These are phyloP conservation scores for Fagopyrum homotropicum DNA, from an alignment of 148 eudicot genomes.

Conservation along the genomic window DNA sequence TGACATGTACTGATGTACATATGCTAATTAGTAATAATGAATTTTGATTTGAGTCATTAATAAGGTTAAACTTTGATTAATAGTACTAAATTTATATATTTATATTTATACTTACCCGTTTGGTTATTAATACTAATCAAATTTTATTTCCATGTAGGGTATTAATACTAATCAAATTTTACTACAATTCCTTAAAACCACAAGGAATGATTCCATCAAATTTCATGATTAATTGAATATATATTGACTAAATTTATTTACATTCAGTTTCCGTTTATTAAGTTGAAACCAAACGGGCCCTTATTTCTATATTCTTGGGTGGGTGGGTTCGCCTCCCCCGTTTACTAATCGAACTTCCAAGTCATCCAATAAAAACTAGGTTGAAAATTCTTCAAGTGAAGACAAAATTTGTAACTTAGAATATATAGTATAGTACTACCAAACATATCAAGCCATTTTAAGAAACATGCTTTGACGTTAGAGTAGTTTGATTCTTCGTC, in stretches of 20 bases:
- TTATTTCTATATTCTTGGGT: not conserved
- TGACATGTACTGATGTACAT: not conserved
- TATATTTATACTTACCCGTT: too few relatives aligned
- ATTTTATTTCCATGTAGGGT: too few relatives aligned
- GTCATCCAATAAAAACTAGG: not conserved
- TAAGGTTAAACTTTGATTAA: not conserved
- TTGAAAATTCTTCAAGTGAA: constrained; percentile 4
- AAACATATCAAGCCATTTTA: not conserved
- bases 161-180: too few relatives aligned
- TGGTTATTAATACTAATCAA: too few relatives aligned
- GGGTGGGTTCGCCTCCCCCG: not conserved
- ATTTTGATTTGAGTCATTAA: not conserved
- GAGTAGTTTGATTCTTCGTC: not conserved
- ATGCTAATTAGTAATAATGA: not conserved
- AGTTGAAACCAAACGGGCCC: too few relatives aligned
- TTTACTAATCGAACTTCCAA: not conserved
- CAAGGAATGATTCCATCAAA: too few relatives aligned
- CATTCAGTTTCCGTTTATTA: too few relatives aligned
- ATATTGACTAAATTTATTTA: too few relatives aligned
- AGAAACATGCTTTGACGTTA: not conserved
- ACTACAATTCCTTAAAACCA: too few relatives aligned
- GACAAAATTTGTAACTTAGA: not conserved
- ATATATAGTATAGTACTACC: not conserved
- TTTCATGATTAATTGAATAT: too few relatives aligned
- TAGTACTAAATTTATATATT: not conserved